Base-by-base conservation (phyloP, 2,329 filamentous ascomycete species). In the Sarocladium brachiariae region DNA sequence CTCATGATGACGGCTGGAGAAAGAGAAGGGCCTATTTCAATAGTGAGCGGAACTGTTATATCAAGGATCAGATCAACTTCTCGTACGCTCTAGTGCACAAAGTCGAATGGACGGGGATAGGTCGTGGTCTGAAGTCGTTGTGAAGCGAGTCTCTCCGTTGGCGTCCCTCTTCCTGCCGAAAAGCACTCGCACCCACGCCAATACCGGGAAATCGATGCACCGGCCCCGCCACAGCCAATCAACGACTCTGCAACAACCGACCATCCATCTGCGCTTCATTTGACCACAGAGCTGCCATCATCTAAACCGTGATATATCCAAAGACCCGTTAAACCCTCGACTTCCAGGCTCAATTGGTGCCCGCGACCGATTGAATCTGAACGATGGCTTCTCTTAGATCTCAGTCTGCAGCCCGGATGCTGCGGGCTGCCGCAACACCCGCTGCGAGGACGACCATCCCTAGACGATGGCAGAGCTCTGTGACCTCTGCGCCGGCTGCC, bases 1-100 rank as follows among this genome's bases (percentile, higher is more conserved):
- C 89, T 96, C 91, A 96, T 96, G 74, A 76, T 89, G 80, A 70
- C 65, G 65, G 65, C 58, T 56, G 57, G 57, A 60, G 53, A 55
- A 56, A 59, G 52, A 61, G 56, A 58, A 56, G n/a, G 25, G 43
- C 25, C 43, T 33, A n/a, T 19, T 30, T 31, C 6, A 43, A 41
- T 18, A 16, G 33, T 27, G 31, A 49, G 51, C 16, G 25, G n/a
- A 31, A 48, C 33, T 34, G 34, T 38, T 23, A 23, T 47, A 24
- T 31, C 16, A 18, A 25, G 8, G 16, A 24, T 49, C 19, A 2
- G 4, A n/a, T 23, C 25, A 18, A 19, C 5, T 51, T 30, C 39
- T 23, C 46, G 46, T 49, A 49, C 46, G 46, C 46, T 49, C 30
- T 9, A 25, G 18, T 47, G 43, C 43, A 47, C 43, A 47, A 47